Conservation (phyloP, 306 rosid genomes). For the Lathyrus oleraceus region DNA sequence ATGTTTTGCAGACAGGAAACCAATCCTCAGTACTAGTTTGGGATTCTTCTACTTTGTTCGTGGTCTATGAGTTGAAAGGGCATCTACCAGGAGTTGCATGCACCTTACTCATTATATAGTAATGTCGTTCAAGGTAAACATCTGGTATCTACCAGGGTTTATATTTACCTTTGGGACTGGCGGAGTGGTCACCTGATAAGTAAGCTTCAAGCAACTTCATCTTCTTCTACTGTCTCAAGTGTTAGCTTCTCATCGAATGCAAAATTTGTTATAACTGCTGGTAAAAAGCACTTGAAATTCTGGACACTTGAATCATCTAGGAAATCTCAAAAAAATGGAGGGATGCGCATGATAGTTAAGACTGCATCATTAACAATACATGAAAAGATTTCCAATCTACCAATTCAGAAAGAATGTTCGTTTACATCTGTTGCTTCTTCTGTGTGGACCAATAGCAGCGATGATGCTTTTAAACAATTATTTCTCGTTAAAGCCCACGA, state of each 20-base stretch:
- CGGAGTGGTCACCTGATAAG: constrained; percentile 51
- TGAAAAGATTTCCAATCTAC: constrained; percentile 64
- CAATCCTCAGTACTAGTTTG: constrained; percentile 72
- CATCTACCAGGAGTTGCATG: constrained; percentile 65
- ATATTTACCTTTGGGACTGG: constrained; percentile 76
- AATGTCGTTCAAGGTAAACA: constrained; percentile 54
- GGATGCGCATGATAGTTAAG: constrained; percentile 36
- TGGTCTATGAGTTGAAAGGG: constrained; percentile 63
- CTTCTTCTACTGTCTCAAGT: constrained; percentile 56
- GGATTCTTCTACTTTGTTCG: constrained; percentile 48
- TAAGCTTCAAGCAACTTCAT: constrained; percentile 72
- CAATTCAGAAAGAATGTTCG: constrained; percentile 58
- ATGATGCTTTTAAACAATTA: too few relatives aligned
- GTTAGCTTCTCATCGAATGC: constrained; percentile 69
- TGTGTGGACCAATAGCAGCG: constrained; percentile 26
- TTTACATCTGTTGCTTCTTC: constrained; percentile 55
- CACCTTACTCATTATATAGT: constrained; percentile 43
- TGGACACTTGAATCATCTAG: constrained; percentile 66
- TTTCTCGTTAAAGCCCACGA: too few relatives aligned
- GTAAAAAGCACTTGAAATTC: constrained; percentile 73
- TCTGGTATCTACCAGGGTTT: constrained; percentile 69
- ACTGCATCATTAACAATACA: constrained; percentile 41
- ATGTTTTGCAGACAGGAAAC: constrained; percentile 63
- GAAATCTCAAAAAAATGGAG: constrained; percentile 48
- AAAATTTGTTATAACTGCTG: constrained; percentile 63